Evolutionary conservation across 805 yeast genomes (phyloP), one percentile per base, ranked within the genome.

Genomic region (Zygoascus biomembranicola): DNA sequence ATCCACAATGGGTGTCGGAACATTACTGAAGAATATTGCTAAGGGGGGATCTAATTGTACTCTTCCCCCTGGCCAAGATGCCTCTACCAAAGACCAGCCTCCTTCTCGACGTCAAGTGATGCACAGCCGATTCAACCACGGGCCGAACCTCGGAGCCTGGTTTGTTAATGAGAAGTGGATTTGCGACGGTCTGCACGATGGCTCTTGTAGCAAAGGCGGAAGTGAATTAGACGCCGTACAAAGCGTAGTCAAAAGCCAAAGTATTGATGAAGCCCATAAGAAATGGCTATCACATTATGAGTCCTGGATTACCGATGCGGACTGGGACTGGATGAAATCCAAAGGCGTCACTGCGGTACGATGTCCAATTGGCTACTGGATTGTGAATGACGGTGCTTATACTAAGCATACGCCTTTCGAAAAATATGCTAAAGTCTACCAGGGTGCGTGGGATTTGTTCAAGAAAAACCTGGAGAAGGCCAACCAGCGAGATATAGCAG

Each of bases 341-440:
- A 76, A 75, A 51, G 87, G 88, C 8, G 87, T 87, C n/a, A 88
- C 87, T 23, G 79, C 90, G 1, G 76, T 92, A 5, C 77, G 99
- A 62, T 76, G 92, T 1, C 98, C 99, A 8, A 70, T 92, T 58
- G 98, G 98, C 0, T 92, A 87, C 68, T 92, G 96, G 96, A 82
- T 79, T 54, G 79, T 90, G n/a, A 77, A 72, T 50, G 82, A 84
- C 19, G 88, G 90, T 1, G 32, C 50, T 8, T 85, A 74, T 64
- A 70, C 81, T 43, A 67, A 69, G 19, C 79, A 77, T 3, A 84
- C 95, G 2, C 82, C 84, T 18, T 92, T 87, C 63, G 81, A 70
- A 14, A 64, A 73, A 35, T 70, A 78, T 39, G 66, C 76, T 3
- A 64, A 64, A 0, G 88, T 87, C 2, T 92, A 92, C 68, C 58